phyloP scores from a whole-genome alignment of 805 yeast species.

The Wickerhamiella azyma region DNA sequence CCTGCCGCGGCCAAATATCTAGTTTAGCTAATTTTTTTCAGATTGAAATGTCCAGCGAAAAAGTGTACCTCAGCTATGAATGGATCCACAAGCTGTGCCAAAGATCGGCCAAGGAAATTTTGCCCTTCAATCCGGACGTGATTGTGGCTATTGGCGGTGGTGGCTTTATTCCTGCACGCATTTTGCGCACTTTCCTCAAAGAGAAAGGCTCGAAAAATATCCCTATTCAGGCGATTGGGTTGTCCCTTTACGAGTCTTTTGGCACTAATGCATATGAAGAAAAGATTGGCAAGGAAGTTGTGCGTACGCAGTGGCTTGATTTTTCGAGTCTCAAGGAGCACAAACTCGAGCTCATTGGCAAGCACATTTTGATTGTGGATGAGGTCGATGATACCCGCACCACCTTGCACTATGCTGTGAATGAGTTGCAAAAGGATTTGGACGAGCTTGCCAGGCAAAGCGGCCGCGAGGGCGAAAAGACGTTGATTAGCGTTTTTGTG shows the following conservation, averaged over 20 bases:
- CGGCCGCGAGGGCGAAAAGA: conserved; percentile 44
- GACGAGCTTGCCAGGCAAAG: conserved; percentile 43
- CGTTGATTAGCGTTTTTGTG: conserved; percentile 64
- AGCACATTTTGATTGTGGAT: conserved; percentile 68
- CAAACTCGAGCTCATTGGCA: conserved; percentile 66
- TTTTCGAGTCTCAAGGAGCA: conserved; percentile 57
- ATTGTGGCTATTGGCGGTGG: conserved; percentile 95
- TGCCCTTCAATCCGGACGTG: conserved; percentile 68
- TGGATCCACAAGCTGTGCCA: conserved; percentile 74
- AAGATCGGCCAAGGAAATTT: conserved; percentile 38
- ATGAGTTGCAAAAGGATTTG: conserved; percentile 59
- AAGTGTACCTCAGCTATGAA: conserved; percentile 57
- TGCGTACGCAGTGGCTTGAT: conserved; percentile 84
- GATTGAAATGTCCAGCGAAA: conserved; percentile 17
- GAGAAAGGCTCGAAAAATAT: conserved; percentile 48
- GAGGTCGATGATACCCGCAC: conserved; percentile 91
- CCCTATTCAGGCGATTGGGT: conserved; percentile 87
- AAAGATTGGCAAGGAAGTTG: conserved; percentile 61
- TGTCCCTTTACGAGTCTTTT: conserved; percentile 79
- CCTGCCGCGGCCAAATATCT: neutral
- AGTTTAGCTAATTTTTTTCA: neutral
- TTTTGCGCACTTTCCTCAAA: conserved; percentile 82
- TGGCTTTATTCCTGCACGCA: conserved; percentile 95
- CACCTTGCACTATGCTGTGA: conserved; percentile 69
- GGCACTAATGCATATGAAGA: conserved; percentile 37